Base-by-base conservation (phyloP, 2,329 filamentous ascomycete genomes). In the Aphanoascus verrucosus region DNA sequence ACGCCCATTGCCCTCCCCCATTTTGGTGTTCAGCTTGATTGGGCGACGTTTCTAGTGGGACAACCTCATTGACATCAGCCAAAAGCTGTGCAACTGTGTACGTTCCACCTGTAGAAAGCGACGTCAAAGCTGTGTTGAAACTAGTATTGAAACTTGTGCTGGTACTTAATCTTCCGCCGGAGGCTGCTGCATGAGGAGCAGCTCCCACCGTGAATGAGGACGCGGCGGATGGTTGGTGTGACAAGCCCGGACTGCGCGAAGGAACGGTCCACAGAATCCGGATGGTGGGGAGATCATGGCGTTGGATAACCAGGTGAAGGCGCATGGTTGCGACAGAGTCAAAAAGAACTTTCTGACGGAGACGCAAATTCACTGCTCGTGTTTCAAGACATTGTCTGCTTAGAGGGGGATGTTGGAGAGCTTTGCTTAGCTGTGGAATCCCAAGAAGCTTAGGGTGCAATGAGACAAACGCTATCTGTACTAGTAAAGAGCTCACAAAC, bases 81-180 rank as follows among this genome's bases (percentile, higher is more conserved):
- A 96, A 75, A 1, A 96, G 78, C 60, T 85, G 81, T 31, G 86
- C 79, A 56, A 95, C 77, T 1, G 88, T 94, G 51, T 82, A 77
- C 12, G 75, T 72, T 51, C 75, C 65, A 9, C 63, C 70, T 7
- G 56, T 52, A 51, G 59, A 53, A 38, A 53, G 37, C 14, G 56
- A 54, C 7, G 55, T 54, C 47, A 55, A 52, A 2, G 59, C 55
- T 11, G 61, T 56, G 23, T 57, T 56, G 34, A 59, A 54, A 17
- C 53, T 63, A 8, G 61, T 56, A 23, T 57, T 56, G 34, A 59
- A 54, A 17, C 53, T 63, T 54, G 64, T 69, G 12, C 65, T 62
- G 35, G 64, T 63, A 57, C 69, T 71, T 9, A 66, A 65, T 15
- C 59, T 59, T 9, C 64, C 62, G 40, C 66, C 63, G 31, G 66